Evolutionary conservation across 1,284 basidiomycete genomes (phyloP).

Genomic region (Apiotrichum akiyoshidainum): DNA sequence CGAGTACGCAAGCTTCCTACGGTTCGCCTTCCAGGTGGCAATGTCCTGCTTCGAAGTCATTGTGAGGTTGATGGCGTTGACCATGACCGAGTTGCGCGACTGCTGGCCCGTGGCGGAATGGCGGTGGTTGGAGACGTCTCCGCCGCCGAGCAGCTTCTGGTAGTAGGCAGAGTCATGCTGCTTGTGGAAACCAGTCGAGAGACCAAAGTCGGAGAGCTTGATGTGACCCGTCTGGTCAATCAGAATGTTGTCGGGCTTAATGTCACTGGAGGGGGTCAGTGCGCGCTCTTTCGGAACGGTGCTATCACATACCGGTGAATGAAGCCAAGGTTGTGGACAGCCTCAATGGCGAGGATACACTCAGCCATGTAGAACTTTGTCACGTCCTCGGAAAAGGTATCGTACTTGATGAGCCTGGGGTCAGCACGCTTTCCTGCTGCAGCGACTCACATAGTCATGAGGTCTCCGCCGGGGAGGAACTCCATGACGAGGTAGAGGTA

Average conservation of each 20-base stretch:
- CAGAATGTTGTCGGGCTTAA: slow-evolving; percentile 96
- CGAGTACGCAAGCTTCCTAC: slow-evolving; percentile 93
- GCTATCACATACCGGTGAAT: slow-evolving; percentile 74
- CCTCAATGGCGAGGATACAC: slow-evolving; percentile 95
- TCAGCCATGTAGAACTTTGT: slow-evolving; percentile 99
- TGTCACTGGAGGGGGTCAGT: slow-evolving; percentile 63
- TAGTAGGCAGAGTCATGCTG: slow-evolving; percentile 93
- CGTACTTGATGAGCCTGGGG: slow-evolving; percentile 96
- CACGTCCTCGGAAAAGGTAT: slow-evolving; percentile 97
- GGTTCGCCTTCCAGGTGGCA: slow-evolving; percentile 98
- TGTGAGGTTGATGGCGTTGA: slow-evolving; percentile 90
- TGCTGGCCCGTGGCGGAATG: slow-evolving; percentile 25
- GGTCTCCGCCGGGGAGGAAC: slow-evolving; percentile 93
- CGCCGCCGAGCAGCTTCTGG: slow-evolving; percentile 77
- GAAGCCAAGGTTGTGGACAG: slow-evolving; percentile 97
- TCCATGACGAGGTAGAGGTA: slow-evolving; percentile 99
- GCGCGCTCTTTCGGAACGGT: not conserved
- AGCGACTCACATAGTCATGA: slow-evolving; percentile 65
- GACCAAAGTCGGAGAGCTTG: slow-evolving; percentile 93
- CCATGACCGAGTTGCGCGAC: slow-evolving; percentile 85
- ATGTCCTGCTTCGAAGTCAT: slow-evolving; percentile 92
- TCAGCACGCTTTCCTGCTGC: not conserved
- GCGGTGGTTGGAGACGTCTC: slow-evolving; percentile 35
- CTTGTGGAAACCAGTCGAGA: slow-evolving; percentile 92
- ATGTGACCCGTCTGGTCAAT: slow-evolving; percentile 91